Evolutionary conservation across 495 filamentous ascomycete species (phyloP), one percentile per base, ranked within the genome.

Genomic region (Rusavskia elegans): DNA sequence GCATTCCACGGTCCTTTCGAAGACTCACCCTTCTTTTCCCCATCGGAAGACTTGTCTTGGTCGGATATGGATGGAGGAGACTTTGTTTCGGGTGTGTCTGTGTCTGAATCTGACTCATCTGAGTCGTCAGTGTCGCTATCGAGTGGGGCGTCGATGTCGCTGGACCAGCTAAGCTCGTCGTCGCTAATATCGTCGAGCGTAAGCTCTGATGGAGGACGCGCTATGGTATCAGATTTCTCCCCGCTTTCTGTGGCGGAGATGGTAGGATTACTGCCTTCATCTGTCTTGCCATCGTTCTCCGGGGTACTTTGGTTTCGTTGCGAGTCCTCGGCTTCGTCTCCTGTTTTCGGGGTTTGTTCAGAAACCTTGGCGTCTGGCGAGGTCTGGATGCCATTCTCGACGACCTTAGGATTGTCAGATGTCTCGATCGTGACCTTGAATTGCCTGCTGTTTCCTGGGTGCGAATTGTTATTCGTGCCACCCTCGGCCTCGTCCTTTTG

Each of bases 1-100:
- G 74, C 74, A 51, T 77, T 75, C 74, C 74, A 78, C 0, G 72
- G 73, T 45, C 68, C 44, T 2, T 48, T 45, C 8, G 57, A 57
- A 6, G 55, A 48, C 5, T 59, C 53, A 0, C 55, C 52, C 19
- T 55, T 53, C 19, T 55, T 51, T 3, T 59, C 32, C 27, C 29
- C 55, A 10, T 56, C 45, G 1, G 55, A n/a, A 5, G 53, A 49
- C 30, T 54, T 51, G 9, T 54, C 55, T 11, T 21, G 48, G 41
- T 20, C 54, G 11, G 48, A 23, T 16, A 5, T 40, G 38, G 38
- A 19, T 3, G 38, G 38, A 40, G 38, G 38, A 3, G 38, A 5
- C 13, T 40, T 30, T n/a, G n/a, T 27, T 3, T 27, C 25, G 37
- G 37, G 37, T 16, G 14, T 32, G 54, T 53, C 49, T 11, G 56